Evolutionary conservation across 768 basidiomycete species (phyloP).

Genomic region (Tylopilus subfusipes): DNA sequence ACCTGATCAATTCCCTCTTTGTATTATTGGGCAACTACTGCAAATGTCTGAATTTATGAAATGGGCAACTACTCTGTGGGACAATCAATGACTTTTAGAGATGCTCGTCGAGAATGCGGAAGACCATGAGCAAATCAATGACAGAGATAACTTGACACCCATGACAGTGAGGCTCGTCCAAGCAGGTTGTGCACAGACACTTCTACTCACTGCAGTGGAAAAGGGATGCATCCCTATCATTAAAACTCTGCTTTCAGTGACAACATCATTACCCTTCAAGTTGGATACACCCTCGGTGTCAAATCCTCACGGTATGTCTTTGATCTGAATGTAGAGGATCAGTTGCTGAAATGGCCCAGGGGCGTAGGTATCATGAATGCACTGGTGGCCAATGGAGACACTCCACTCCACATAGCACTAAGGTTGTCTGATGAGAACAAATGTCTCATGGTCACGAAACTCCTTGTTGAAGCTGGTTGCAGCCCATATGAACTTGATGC

Average conservation of each 20-base stretch:
- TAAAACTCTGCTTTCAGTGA: neutral
- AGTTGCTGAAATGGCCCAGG: neutral
- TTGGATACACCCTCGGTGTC: neutral
- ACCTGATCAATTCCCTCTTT: slow-evolving; percentile 4
- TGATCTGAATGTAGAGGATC: too few relatives aligned
- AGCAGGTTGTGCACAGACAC: neutral
- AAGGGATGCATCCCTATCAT: slow-evolving; percentile 1
- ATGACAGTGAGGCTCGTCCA: neutral
- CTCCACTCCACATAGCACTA: slow-evolving; percentile 4
- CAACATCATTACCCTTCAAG: neutral
- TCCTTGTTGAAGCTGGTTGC: slow-evolving; percentile 2
- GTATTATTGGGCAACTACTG: neutral
- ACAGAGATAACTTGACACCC: too few relatives aligned
- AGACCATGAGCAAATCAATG: too few relatives aligned
- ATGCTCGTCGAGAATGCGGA: neutral
- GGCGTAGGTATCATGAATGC: neutral
- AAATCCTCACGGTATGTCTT: too few relatives aligned
- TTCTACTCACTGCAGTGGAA: slow-evolving; percentile 6
- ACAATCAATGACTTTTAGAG: neutral
- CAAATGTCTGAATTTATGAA: neutral
- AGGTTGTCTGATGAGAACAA: neutral
- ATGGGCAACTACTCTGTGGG: neutral
- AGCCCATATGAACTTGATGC: neutral
- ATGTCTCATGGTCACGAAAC: neutral
- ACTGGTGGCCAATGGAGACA: slow-evolving; percentile 3